Base-by-base conservation (phyloP, 352 stramenopile genomes). In the Globisporangium alternatum region DNA sequence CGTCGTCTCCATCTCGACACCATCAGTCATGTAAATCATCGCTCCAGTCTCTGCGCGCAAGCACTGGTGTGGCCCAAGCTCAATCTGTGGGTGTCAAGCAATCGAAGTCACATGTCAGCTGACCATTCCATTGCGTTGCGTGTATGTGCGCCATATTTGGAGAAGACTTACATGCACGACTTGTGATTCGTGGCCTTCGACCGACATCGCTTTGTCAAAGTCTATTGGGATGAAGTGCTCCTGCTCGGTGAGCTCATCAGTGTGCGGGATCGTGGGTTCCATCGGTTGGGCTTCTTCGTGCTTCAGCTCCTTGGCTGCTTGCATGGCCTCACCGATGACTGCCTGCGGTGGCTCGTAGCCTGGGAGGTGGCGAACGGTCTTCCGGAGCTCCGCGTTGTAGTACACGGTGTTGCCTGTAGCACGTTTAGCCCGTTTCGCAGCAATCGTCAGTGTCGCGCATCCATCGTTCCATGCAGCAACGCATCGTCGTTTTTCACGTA, bases 21-120 rank as follows among this genome's bases (percentile, higher is more conserved):
- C 89, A 37, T 98, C 80, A 7, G 91, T 98, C 93, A 98, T 98
- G 77, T 98, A 98, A 51, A 98, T 90, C 87, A 98, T 97, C 17
- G 93, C 89, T 7, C 93, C 93, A 15, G 81, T 96, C 71, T 98
- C 94, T 6, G 94, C 93, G 35, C 95, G 81, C 37, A 98, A 71
- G 30, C 94, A 91, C 74, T 98, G 90, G 41, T 96, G 86, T 25
- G 87, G 88, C 71, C 94, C 75, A 6, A 98, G 74, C 43, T 95
- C 81, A 47, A 98, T 85, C 73, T 91, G 19, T 12, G 4, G 30
- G 10, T 8, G 19, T 28, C 25, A 28, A 28, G 15, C 28, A 70
- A 63, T 30, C 19, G n/a, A 25, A 28, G 25, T 28, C 25, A 64
- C 31, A 13, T 7, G 12, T 15, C 28, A 49, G 5, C 56, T 37